Evolutionary conservation across 306 rosid species (phyloP).

Genomic region (Cyclanthera cordifolia): DNA sequence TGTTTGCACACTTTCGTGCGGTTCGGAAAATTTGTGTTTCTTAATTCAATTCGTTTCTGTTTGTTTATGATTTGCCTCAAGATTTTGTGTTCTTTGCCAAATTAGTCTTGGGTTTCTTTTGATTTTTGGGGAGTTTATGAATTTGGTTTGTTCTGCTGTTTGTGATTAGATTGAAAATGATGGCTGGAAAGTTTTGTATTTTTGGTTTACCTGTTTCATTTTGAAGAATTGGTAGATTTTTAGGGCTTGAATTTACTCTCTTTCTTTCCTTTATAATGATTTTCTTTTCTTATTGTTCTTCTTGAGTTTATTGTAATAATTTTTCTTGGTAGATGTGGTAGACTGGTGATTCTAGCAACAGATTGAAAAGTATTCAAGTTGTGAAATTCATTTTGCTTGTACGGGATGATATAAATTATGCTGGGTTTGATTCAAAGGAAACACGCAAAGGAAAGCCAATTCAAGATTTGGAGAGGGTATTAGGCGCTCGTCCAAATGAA

Average conservation of each 20-base stretch:
- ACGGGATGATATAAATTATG: conserved; percentile 22
- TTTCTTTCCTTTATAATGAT: background rate
- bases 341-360: conserved; percentile 19
- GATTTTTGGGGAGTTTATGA: background rate
- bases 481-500: conserved; percentile 44
- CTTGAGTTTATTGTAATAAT: background rate
- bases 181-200: background rate
- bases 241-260: conserved; percentile 10
- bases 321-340: conserved; percentile 29
- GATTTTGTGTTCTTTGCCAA: background rate
- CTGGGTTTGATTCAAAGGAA: conserved; percentile 16
- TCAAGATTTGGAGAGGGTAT: conserved; percentile 23
- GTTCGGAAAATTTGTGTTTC: background rate
- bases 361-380: conserved; percentile 14
- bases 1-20: background rate
- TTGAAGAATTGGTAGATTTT: background rate
- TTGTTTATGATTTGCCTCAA: background rate
- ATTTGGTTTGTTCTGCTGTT: background rate
- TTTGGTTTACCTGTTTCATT: background rate
- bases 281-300: background rate
- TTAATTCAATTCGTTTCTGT: background rate
- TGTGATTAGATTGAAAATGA: background rate
- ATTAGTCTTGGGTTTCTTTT: background rate
- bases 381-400: background rate
- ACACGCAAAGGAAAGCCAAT: conserved; percentile 22